Evolutionary conservation across 495 filamentous ascomycete species (phyloP).

Genomic region (Aspergillus diversus): DNA sequence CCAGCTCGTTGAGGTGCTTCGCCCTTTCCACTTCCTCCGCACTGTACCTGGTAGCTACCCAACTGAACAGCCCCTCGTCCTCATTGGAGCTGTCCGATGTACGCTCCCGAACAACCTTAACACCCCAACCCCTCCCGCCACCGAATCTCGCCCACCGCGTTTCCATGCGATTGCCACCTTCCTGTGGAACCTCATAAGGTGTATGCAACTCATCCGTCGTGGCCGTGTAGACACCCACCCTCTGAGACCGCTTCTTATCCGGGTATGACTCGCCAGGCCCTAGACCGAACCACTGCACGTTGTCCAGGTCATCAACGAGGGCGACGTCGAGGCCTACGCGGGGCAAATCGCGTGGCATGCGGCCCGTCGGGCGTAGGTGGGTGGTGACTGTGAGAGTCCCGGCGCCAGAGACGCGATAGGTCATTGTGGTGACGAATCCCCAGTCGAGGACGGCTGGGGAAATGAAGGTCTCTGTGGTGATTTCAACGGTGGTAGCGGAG

Average conservation of each 20-base stretch:
- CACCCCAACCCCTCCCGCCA: constrained; percentile 35
- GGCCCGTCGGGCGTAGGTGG: constrained; percentile 44
- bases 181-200: constrained; percentile 66
- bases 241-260: constrained; percentile 62
- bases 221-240: constrained; percentile 51
- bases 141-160: constrained; percentile 59
- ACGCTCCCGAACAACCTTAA: constrained; percentile 35
- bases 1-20: constrained; percentile 64
- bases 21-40: constrained; percentile 57
- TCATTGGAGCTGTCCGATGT: constrained; percentile 11
- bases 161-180: constrained; percentile 64
- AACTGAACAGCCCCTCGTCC: constrained; percentile 36
- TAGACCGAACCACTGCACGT: constrained; percentile 60
- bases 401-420: constrained; percentile 49
- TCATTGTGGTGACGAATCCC: constrained; percentile 53
- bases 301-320: constrained; percentile 39
- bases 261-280: constrained; percentile 66
- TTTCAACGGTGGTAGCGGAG: constrained; percentile 4
- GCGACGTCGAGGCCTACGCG: constrained; percentile 59
- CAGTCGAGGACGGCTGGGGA: constrained; percentile 61
- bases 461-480: constrained; percentile 47
- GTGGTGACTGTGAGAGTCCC: constrained; percentile 44
- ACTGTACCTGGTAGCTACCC: constrained; percentile 57
- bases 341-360: constrained; percentile 57
- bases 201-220: constrained; percentile 52